Evolutionary conservation across 768 basidiomycete genomes (phyloP), one percentile per base, ranked within the genome.

Genomic region (Naematelia aurantialba): DNA sequence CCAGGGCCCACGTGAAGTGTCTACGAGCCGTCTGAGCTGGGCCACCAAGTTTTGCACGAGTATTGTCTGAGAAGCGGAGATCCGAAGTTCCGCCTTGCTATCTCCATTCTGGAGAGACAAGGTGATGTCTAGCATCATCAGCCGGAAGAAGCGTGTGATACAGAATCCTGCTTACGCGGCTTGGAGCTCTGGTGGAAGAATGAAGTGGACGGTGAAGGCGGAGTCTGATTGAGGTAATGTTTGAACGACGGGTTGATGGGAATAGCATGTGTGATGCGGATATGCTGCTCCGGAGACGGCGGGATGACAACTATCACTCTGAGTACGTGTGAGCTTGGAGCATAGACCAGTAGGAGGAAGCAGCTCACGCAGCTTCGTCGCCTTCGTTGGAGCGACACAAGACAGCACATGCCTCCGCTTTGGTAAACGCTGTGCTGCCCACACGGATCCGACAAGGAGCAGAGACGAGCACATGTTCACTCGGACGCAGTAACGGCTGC

Each of bases 101-200:
- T 34, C 34, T 3, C 52, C 39, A 21, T 53, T 48, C 22, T 53
- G 51, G 22, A 68, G 31, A n/a, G 62, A 55, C n/a, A 68, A 44
- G 0, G 65, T 68, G 58, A 68, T 68, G 24, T 68, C 69, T 71
- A 58, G 11, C 31, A 45, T 44, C 34, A 17, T 39, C 34, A 39
- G 34, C n/a, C n/a, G n/a, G n/a, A n/a, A n/a, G n/a, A n/a, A n/a
- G 34, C 34, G 17, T 39, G 34, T 39, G 34, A 39, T 39, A 39
- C 14, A 4, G 4, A 31, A 45, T 52, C 46, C 13, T 19, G 54
- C 71, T 61, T 56, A 73, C 71, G 66, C 31, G 71, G 71, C 39
- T 60, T 58, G 11, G 71, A 61, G 22, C 63, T 65, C 46, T 67
- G 66, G 45, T 67, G 64, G 49, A 73, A 70, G 64, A 66, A 69